These are phyloP conservation scores for Huiozyma sinensis DNA, from an alignment of 805 yeast genomes.

Conservation along the genomic window DNA sequence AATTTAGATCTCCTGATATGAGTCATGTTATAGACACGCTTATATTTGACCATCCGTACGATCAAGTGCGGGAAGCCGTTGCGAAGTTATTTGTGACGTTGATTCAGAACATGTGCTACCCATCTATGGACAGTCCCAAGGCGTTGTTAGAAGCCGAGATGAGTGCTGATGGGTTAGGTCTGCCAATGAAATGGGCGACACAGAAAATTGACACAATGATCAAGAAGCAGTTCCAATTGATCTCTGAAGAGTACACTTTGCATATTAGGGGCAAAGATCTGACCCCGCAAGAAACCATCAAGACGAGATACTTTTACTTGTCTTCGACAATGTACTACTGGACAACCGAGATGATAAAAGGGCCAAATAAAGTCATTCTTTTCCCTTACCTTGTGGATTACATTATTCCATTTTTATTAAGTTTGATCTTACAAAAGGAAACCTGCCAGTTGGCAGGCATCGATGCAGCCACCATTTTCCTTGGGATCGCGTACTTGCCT, in stretches of 20 bases:
- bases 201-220: slow-evolving; percentile 30
- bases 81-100: slow-evolving; percentile 41
- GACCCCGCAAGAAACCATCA: slow-evolving; percentile 46
- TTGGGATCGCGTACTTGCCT: slow-evolving; percentile 39
- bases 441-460: slow-evolving; percentile 66
- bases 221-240: slow-evolving; percentile 33
- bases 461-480: slow-evolving; percentile 40
- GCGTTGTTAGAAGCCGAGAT: slow-evolving; percentile 9
- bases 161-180: slow-evolving; percentile 23
- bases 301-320: slow-evolving; percentile 52
- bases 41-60: slow-evolving; percentile 52
- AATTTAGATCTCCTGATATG: slow-evolving; percentile 45
- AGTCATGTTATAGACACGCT: slow-evolving; percentile 34
- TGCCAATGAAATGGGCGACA: slow-evolving; percentile 24
- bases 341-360: slow-evolving; percentile 41
- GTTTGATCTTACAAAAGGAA: slow-evolving; percentile 60
- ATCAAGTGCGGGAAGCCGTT: slow-evolving; percentile 58
- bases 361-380: slow-evolving; percentile 44
- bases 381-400: slow-evolving; percentile 41
- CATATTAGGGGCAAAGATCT: slow-evolving; percentile 11
- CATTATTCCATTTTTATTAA: slow-evolving; percentile 61
- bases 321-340: slow-evolving; percentile 57
- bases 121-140: slow-evolving; percentile 9
- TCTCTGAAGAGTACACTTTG: slow-evolving; percentile 32
- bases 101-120: slow-evolving; percentile 11